Conservation (phyloP, 306 rosid genomes). For the Castanospermum australe region DNA sequence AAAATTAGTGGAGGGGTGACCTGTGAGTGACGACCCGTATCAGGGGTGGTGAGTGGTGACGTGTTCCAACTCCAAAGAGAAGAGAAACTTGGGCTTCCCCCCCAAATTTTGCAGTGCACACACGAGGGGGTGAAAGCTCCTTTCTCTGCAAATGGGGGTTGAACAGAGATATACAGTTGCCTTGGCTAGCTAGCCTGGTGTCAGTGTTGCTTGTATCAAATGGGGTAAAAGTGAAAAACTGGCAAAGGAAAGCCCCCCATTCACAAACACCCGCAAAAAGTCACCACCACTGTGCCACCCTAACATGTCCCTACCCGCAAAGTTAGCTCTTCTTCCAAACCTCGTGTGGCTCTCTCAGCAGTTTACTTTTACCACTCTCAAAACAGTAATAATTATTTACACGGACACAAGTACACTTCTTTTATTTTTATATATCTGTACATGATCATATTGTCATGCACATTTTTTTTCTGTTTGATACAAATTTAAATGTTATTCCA, state of each 20-base stretch:
- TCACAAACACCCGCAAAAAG: conserved; percentile 23
- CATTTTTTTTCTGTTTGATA: too few species aligned
- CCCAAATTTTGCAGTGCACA: conserved; percentile 20
- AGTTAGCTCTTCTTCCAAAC: not conserved
- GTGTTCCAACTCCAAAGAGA: conserved; percentile 18
- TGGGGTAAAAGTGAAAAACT: conserved; percentile 25
- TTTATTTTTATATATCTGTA: not conserved
- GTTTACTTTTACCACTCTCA: conserved; percentile 3
- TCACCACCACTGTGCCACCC: conserved; percentile 6
- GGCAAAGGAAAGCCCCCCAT: conserved; percentile 30
- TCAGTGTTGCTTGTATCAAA: conserved; percentile 34
- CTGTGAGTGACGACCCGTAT: conserved; percentile 22
- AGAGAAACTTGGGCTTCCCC: not conserved
- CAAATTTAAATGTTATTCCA: too few species aligned
- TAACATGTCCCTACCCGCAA: conserved; percentile 26
- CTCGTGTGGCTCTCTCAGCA: conserved; percentile 9
- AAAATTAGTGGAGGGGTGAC: conserved; percentile 10
- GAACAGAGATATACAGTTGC: conserved; percentile 32
- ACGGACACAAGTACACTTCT: not conserved
- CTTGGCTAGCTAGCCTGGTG: conserved; percentile 23
- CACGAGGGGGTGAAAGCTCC: conserved; percentile 43
- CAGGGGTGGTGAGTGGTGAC: not conserved
- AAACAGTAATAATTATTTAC: not conserved
- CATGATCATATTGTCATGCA: not conserved
- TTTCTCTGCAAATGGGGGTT: not conserved